A percentile compares a stretch with the other conserved stretches of the same genome.
Evolutionary conservation across 2,329 filamentous ascomycete genomes (phyloP).

Genomic region (Ophiosphaerella herpotricha): DNA sequence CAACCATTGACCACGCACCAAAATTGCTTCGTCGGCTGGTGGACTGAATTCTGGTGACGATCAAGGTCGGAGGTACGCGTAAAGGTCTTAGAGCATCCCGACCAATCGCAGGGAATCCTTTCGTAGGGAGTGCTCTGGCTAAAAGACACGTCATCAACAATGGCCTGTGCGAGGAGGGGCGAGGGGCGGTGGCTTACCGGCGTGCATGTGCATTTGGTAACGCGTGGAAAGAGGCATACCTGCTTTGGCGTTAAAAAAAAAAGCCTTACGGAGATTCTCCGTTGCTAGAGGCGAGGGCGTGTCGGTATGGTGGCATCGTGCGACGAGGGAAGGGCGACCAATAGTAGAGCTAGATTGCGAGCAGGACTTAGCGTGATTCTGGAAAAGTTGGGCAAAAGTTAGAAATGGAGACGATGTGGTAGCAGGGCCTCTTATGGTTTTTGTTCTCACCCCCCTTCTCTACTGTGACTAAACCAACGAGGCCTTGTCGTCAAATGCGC

Average conservation of each 20-base stretch:
- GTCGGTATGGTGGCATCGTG: constrained; percentile 5
- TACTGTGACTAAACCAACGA: too few species aligned
- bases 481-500: too few species aligned
- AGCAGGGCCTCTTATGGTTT: too few species aligned
- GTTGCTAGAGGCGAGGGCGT: background rate
- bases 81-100: constrained; percentile 5
- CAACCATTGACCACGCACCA: constrained; percentile 4
- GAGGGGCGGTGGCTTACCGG: constrained; percentile 8
- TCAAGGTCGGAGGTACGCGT: background rate
- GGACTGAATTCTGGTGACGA: constrained; percentile 6
- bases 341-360: background rate
- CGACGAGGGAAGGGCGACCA: constrained; percentile 5
- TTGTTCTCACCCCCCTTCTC: too few species aligned
- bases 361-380: background rate
- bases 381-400: too few species aligned
- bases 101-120: constrained; percentile 5
- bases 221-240: constrained; percentile 10
- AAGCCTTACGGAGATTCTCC: constrained; percentile 6
- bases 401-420: too few species aligned
- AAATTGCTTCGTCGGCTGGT: background rate
- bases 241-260: constrained; percentile 14
- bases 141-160: constrained; percentile 5
- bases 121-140: background rate
- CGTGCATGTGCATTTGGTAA: too few species aligned
- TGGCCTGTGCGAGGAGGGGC: background rate